These are phyloP conservation scores for Linnemannia schmuckeri DNA, from an alignment of 192 early-diverging fungal genomes.

Conservation along the genomic window DNA sequence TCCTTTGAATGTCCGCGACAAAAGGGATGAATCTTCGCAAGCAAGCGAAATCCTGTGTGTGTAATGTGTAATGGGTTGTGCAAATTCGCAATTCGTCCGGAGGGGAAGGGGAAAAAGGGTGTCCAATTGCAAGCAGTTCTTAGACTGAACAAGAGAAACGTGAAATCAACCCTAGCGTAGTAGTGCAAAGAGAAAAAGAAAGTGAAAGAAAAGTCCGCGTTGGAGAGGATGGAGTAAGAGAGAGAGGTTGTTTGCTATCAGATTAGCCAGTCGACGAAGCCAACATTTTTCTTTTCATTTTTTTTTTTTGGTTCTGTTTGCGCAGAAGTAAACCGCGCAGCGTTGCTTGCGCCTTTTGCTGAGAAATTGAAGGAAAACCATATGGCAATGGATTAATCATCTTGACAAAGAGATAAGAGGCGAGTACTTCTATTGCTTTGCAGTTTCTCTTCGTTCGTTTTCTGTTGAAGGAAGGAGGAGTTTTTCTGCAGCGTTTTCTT, in stretches of 20 bases:
- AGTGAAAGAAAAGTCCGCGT: not conserved
- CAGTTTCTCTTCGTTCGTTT: not conserved
- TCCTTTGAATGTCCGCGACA: slow-evolving; percentile 3
- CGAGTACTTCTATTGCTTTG: not conserved
- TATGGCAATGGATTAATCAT: not conserved
- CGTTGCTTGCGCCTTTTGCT: not conserved
- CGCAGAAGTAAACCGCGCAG: slow-evolving; percentile 1
- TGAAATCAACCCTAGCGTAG: not conserved
- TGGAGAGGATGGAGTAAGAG: not conserved
- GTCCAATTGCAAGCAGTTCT: not conserved
- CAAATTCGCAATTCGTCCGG: not conserved
- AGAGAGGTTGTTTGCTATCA: not conserved
- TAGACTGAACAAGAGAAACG: too few species aligned
- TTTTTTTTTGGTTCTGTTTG: not conserved
- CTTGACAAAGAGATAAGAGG: not conserved
- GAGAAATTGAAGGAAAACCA: not conserved
- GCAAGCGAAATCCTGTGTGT: not conserved
- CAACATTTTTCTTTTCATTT: not conserved
- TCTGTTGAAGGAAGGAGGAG: not conserved
- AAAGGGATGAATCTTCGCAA: not conserved
- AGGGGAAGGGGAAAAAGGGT: not conserved
- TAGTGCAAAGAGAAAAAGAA: not conserved
- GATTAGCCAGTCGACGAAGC: not conserved
- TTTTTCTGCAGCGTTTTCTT: not conserved
- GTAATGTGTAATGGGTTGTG: too few species aligned